Evolutionary conservation across 306 rosid genomes (phyloP).

Genomic region (Begonia peltatifolia): DNA sequence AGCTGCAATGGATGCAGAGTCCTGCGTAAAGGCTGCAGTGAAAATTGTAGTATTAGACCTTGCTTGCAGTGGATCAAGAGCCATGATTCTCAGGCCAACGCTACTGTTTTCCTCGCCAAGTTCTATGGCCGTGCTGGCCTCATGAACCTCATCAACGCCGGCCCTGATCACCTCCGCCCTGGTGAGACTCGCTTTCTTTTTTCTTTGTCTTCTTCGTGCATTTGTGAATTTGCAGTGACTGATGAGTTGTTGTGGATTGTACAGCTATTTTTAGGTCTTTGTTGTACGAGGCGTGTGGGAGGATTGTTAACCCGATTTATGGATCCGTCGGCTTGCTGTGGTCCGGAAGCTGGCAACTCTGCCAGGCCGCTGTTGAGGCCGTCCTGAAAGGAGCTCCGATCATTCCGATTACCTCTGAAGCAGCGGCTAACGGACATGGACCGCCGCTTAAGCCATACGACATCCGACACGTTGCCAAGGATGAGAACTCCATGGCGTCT

Average conservation of each 20-base stretch:
- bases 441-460: conserved; percentile 84
- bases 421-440: conserved; percentile 55
- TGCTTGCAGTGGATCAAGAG: conserved; percentile 86
- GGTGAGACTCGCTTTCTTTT: conserved; percentile 18
- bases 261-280: conserved; percentile 77
- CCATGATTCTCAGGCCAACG: conserved; percentile 93
- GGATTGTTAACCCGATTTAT: conserved; percentile 90
- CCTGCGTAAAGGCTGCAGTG: conserved; percentile 82
- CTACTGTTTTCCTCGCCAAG: conserved; percentile 89
- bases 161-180: conserved; percentile 91
- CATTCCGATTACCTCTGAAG: conserved; percentile 72
- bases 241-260: neutral
- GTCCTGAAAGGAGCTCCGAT: conserved; percentile 76
- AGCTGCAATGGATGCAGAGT: conserved; percentile 94
- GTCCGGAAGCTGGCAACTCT: conserved; percentile 97
- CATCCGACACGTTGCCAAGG: conserved; percentile 82
- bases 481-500: conserved; percentile 69
- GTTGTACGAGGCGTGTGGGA: conserved; percentile 84
- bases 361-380: conserved; percentile 87
- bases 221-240: neutral
- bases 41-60: conserved; percentile 84
- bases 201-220: neutral
- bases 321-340: conserved; percentile 93
- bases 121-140: conserved; percentile 97
- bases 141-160: conserved; percentile 92